Evolutionary conservation across 148 eudicot species (phyloP).

Genomic region (Heliamphora exappendiculata): DNA sequence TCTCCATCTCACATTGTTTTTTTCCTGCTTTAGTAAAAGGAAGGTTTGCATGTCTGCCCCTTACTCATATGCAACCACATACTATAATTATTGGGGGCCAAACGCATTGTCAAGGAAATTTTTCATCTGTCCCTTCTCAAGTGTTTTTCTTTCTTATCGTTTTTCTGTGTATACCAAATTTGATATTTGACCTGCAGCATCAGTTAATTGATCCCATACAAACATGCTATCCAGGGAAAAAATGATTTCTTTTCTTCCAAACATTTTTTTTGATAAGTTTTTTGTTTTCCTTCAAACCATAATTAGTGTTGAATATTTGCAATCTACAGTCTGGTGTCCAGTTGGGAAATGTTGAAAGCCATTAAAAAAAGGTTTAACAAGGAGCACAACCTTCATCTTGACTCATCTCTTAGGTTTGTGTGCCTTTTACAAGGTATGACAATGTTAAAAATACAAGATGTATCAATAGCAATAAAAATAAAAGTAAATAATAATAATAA

Average conservation of each 20-base stretch:
- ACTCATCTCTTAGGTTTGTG: neutral
- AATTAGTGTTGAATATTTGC: neutral
- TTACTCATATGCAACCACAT: neutral
- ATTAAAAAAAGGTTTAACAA: neutral
- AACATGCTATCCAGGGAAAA: neutral
- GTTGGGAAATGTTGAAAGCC: neutral
- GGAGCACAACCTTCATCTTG: neutral
- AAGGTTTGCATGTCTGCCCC: neutral
- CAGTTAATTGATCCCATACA: neutral
- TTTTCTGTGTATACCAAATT: neutral
- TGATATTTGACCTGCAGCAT: neutral
- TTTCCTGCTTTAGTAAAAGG: neutral
- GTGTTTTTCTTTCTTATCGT: neutral
- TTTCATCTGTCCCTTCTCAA: neutral
- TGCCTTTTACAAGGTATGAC: too few relatives aligned
- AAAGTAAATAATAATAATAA: too few relatives aligned
- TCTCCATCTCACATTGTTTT: slow-evolving; percentile 1
- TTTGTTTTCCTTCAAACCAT: neutral
- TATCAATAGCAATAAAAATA: too few relatives aligned
- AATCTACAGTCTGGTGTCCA: neutral
- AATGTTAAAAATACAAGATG: too few relatives aligned
- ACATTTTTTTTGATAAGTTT: neutral
- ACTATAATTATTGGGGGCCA: neutral
- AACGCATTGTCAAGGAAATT: neutral
- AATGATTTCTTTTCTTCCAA: neutral